Evolutionary conservation across 2,329 filamentous ascomycete species (phyloP).

Genomic region (Pyrenophora tritici-repentis): DNA sequence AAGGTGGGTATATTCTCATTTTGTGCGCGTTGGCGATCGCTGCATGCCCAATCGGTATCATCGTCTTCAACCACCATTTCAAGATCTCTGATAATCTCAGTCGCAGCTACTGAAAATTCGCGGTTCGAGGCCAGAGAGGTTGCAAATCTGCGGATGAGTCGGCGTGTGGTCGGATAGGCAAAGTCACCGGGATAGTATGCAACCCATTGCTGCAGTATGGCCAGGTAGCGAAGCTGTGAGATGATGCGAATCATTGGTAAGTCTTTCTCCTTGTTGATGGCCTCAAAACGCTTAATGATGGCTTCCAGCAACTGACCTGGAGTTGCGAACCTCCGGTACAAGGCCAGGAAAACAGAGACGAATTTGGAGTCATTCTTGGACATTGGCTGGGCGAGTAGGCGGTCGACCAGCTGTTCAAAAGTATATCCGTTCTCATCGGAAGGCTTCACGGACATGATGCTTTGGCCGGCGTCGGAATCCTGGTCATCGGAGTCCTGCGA

Average conservation of each 20-base stretch:
- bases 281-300: constrained; percentile 77
- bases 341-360: constrained; percentile 81
- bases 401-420: constrained; percentile 69
- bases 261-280: constrained; percentile 67
- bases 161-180: constrained; percentile 74
- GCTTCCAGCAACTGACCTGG: constrained; percentile 78
- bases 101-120: constrained; percentile 81
- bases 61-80: constrained; percentile 82
- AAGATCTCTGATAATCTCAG: constrained; percentile 81
- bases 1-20: constrained; percentile 50
- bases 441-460: constrained; percentile 42
- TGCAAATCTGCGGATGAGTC: constrained; percentile 76
- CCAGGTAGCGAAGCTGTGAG: constrained; percentile 80
- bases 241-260: constrained; percentile 77
- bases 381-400: constrained; percentile 80
- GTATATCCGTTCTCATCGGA: constrained; percentile 65
- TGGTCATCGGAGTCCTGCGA: constrained; percentile 69
- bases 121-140: constrained; percentile 73
- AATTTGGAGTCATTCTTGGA: constrained; percentile 91
- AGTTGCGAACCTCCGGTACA: constrained; percentile 92
- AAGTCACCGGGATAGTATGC: constrained; percentile 91
- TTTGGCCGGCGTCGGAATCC: constrained; percentile 63
- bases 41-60: constrained; percentile 88
- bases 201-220: constrained; percentile 87
- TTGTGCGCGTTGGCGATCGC: constrained; percentile 66